A percentile compares a stretch with the other conserved stretches of the same genome.
Conservation (phyloP, 148 eudicot genomes). For the Camellia lanceoleosa region DNA sequence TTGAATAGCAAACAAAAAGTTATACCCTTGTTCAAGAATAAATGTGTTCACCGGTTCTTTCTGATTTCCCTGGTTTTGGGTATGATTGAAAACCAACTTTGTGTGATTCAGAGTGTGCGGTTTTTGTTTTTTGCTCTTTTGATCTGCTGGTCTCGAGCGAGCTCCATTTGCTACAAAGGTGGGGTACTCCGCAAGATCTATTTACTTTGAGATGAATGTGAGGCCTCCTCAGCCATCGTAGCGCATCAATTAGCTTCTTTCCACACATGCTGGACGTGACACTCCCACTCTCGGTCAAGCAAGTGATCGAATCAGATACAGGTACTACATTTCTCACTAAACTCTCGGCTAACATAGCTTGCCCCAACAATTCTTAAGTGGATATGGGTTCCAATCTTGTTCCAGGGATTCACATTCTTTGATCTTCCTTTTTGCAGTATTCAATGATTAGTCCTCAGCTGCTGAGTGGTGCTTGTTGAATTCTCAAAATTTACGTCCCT, state of each 20-base stretch:
- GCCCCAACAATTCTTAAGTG: neutral
- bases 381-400: neutral
- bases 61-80: neutral
- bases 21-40: neutral
- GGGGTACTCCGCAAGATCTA: too few relatives aligned
- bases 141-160: neutral
- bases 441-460: too few relatives aligned
- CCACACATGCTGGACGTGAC: too few relatives aligned
- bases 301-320: neutral
- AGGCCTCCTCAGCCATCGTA: too few relatives aligned
- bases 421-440: neutral
- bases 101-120: neutral
- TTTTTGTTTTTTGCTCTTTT: too few relatives aligned
- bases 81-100: neutral
- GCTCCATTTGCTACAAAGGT: too few relatives aligned
- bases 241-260: too few relatives aligned
- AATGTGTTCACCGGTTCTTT: neutral
- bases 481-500: neutral
- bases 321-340: neutral
- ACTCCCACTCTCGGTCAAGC: too few relatives aligned
- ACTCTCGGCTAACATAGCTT: neutral
- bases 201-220: too few relatives aligned
- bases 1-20: neutral
- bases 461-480: neutral
- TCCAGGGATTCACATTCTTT: neutral